Evolutionary conservation across 768 basidiomycete genomes (phyloP), one percentile per base, ranked within the genome.

Genomic region (Termitomyces sp.): DNA sequence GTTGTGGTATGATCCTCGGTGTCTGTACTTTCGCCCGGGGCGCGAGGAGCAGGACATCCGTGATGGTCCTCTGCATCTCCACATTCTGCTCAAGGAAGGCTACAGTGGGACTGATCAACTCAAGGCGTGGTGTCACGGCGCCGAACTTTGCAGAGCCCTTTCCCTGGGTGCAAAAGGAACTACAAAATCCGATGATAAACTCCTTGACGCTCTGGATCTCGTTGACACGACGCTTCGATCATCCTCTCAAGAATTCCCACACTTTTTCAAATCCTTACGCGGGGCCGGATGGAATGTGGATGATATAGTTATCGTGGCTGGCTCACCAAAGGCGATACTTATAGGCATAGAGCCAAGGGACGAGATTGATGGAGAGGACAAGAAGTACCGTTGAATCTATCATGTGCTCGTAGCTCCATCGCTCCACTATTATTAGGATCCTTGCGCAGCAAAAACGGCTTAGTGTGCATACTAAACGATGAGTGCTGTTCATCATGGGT

Each of bases 71-170:
- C 66, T 70, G 2, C 72, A 69, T 22, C 59, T 83, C 3, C 75
- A 76, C 59, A 75, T 84, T 44, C 75, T 75, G 63, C 71, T 88
- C 58, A 85, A 80, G 60, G 78, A 81, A 31, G 78, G 78, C 6
- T 79, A 84, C 56, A 65, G 67, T 24, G 57, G 74, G 4, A 60
- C 66, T 15, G 84, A 86, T 65, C 80, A 83, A 59, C 73, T 86
- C 41, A 79, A 79, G 57, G 85, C 81, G 3, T 88, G 87, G 86
- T 61, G 74, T 9, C 75, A 77, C 53, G 79, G 77, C 0, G 68
- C 67, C 2, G 78, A 80, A 55, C 63, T 75, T 18, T 75, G 73
- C 53, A 65, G 65, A 16, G 60, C 16, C 7, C 22, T 66, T 51
- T 36, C 66, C 12, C 27, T 20, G 13, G 11, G 27, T 6, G 12